These are phyloP conservation scores for Aspergillus fischeri DNA, from an alignment of 2,329 filamentous ascomycete species.

Conservation along the genomic window DNA sequence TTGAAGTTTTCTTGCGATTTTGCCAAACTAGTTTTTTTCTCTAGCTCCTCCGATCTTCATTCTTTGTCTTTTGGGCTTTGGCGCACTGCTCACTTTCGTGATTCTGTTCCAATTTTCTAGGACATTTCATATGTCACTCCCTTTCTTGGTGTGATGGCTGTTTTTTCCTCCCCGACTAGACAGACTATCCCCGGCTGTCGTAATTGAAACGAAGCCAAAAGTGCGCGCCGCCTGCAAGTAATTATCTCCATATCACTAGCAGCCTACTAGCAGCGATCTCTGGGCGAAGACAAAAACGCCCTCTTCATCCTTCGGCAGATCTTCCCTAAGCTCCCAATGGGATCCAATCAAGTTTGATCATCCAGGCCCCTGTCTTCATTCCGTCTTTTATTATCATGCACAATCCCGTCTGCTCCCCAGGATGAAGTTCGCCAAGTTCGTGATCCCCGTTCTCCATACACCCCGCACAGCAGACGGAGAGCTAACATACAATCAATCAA, in stretches of 20 bases:
- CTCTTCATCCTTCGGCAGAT: neutral
- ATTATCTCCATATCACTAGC: neutral
- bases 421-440: constrained; percentile 62
- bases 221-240: neutral
- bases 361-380: neutral
- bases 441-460: constrained; percentile 10
- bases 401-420: constrained; percentile 14
- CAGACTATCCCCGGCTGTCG: neutral
- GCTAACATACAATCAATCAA: constrained; percentile 6
- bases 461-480: constrained; percentile 12
- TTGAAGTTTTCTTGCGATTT: neutral
- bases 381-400: constrained; percentile 13
- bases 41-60: neutral
- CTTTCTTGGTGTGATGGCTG: neutral
- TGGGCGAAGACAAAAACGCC: neutral
- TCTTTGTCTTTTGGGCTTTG: neutral
- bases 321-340: neutral
- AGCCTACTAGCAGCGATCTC: neutral
- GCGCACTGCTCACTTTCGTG: neutral
- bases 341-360: neutral
- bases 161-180: neutral
- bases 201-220: neutral
- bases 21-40: neutral
- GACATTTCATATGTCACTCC: neutral
- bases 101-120: neutral